Percentiles rank a stretch among this genome's conserved stretches.
These are phyloP conservation scores for Erysimum cheiranthoides DNA, from an alignment of 345 rosid species.

Conservation along the genomic window DNA sequence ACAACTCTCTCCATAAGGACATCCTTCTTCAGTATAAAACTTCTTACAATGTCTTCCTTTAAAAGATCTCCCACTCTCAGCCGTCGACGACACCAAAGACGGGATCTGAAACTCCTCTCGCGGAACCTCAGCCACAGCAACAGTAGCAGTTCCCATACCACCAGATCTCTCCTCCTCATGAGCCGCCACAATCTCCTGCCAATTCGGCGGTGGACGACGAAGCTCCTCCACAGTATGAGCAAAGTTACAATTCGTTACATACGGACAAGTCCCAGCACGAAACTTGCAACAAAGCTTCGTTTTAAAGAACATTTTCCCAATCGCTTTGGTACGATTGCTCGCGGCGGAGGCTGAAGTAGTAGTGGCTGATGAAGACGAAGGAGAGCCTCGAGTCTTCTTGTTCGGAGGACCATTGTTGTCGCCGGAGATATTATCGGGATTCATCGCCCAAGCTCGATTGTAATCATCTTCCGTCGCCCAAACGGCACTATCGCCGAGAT, in stretches of 20 bases:
- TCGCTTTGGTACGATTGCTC: constrained; percentile 52
- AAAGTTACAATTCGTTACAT: constrained; percentile 86
- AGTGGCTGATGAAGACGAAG: constrained; percentile 54
- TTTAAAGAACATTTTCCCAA: constrained; percentile 84
- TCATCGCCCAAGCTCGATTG: constrained; percentile 61
- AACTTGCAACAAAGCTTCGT: constrained; percentile 86
- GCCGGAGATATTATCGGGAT: constrained; percentile 38
- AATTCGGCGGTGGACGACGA: constrained; percentile 91
- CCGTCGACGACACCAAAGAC: constrained; percentile 52
- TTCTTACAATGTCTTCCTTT: constrained; percentile 98
- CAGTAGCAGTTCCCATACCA: constrained; percentile 22
- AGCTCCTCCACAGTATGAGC: constrained; percentile 91
- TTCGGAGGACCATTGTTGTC: constrained; percentile 59
- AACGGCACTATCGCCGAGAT: constrained; percentile 58
- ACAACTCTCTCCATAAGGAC: constrained; percentile 93
- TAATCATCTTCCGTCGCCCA: constrained; percentile 98
- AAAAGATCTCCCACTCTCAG: constrained; percentile 55
- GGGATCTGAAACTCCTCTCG: constrained; percentile 95
- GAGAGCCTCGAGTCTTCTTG: constrained; percentile 68
- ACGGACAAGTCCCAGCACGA: constrained; percentile 67
- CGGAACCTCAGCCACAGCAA: constrained; percentile 39
- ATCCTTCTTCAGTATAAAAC: constrained; percentile 94
- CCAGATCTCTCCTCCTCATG: constrained; percentile 46
- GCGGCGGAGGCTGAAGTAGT: constrained; percentile 41
- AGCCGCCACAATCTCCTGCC: constrained; percentile 85